Evolutionary conservation across 2,329 filamentous ascomycete genomes (phyloP), one percentile per base, ranked within the genome.

Genomic region (Meredithiella fracta): DNA sequence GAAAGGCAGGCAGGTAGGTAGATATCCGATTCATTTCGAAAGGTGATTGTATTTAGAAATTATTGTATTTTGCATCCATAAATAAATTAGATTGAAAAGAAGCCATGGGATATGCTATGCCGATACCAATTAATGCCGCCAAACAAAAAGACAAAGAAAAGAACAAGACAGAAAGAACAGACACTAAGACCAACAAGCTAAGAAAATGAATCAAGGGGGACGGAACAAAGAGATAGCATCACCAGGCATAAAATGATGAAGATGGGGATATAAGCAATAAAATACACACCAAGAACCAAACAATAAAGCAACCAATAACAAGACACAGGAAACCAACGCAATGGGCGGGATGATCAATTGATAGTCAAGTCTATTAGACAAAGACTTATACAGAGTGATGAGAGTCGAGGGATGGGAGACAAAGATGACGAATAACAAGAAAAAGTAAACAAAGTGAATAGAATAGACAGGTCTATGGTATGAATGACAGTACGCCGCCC

Each of bases 41-140:
- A n/a, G n/a, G n/a, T 47, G 47, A 57, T 26, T 34, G 38, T 31
- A n/a, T 47, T 17, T 15, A 15, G 29, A 31, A 17, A 15, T 29
- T 25, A 53, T 29, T 26, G 42, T 20, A 57, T 26, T 38, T 42
- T 9, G 15, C 37, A 49, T 9, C 23, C 1, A 55, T 38, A 23
- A 38, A 2, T 29, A 55, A 17, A 49, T 22, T 34, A 56, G 42
- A 51, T 34, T 50, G 23, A 52, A 52, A 31, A 37, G 29, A 52
- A 52, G 50, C 50, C 50, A 52, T 52, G 50, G 50, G 50, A 38
- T 52, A 52, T 52, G 50, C 50, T 52, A 52, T 52, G 50, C 50
- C 50, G 34, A 52, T 52, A 31, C 50, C 50, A 52, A 38, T 52
- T 52, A 23, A 52, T 52, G 50, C 50, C 50, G 50, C 55, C 29